A percentile compares a stretch with the other conserved stretches of the same genome.
phyloP scores from a whole-genome alignment of 1,284 basidiomycete genomes.

The Irpex lacteus region DNA sequence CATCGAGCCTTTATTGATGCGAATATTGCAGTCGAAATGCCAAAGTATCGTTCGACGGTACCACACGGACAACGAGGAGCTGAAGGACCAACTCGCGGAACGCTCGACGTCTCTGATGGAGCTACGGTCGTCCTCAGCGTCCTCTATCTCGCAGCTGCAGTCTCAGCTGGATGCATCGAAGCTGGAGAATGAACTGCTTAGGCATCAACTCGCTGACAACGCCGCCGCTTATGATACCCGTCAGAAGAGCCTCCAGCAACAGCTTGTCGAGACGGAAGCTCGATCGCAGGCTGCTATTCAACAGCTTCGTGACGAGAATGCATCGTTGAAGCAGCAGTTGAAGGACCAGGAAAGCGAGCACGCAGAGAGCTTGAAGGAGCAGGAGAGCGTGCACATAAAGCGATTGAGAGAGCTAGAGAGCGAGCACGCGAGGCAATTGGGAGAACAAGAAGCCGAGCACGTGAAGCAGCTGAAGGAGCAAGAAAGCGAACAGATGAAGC shows the following conservation, averaged over 20 bases:
- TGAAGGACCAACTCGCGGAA: background rate
- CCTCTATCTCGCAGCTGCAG: background rate
- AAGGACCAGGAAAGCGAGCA: background rate
- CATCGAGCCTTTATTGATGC: background rate
- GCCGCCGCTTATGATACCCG: background rate
- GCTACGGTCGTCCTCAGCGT: background rate
- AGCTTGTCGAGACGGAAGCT: background rate
- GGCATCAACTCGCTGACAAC: background rate
- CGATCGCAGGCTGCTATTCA: background rate
- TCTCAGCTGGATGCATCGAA: background rate
- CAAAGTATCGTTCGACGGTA: background rate
- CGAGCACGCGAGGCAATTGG: too few relatives aligned
- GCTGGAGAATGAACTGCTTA: constrained; percentile 1
- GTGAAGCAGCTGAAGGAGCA: too few relatives aligned
- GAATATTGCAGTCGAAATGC: background rate
- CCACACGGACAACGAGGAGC: background rate
- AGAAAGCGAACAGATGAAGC: too few relatives aligned
- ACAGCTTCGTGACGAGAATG: constrained; percentile 3
- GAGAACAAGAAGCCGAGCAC: too few relatives aligned
- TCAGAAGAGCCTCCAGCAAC: background rate
- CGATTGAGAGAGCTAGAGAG: too few relatives aligned
- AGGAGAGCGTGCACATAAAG: too few relatives aligned
- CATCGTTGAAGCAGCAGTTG: constrained; percentile 4
- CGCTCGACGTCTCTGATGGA: background rate
- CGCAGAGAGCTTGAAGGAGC: too few relatives aligned